Conservation (phyloP, 306 rosid genomes). For the Quercus rubra region DNA sequence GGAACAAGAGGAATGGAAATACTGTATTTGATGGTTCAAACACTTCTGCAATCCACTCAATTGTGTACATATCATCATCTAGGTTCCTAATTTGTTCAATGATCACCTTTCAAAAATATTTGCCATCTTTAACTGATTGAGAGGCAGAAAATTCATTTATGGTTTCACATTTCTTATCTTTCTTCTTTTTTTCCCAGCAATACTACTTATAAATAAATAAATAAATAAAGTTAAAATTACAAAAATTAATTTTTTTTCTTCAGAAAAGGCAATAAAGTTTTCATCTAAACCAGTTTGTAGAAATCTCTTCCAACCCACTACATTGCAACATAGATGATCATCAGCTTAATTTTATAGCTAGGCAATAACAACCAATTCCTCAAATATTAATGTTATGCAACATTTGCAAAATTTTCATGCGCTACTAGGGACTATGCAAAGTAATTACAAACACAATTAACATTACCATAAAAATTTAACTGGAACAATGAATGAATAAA, state of each 20-base stretch:
- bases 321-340: no score
- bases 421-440: not conserved
- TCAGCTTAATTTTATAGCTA: not conserved
- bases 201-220: no score
- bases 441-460: not conserved
- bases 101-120: not conserved
- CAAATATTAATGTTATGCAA: not conserved
- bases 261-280: no score
- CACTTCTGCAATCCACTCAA: not conserved
- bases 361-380: not conserved
- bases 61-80: not conserved
- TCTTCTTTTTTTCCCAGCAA: no score
- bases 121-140: not conserved
- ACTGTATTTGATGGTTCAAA: not conserved
- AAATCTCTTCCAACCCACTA: no score
- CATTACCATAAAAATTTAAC: conserved; percentile 14
- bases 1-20: not conserved
- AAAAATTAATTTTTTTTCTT: no score
- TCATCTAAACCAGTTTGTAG: no score
- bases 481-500: conserved; percentile 8
- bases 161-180: not conserved
- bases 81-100: not conserved
- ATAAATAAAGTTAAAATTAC: no score
- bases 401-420: not conserved
- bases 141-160: not conserved